Conservation (phyloP, 768 basidiomycete species). For the Rhodocollybia butyracea region DNA sequence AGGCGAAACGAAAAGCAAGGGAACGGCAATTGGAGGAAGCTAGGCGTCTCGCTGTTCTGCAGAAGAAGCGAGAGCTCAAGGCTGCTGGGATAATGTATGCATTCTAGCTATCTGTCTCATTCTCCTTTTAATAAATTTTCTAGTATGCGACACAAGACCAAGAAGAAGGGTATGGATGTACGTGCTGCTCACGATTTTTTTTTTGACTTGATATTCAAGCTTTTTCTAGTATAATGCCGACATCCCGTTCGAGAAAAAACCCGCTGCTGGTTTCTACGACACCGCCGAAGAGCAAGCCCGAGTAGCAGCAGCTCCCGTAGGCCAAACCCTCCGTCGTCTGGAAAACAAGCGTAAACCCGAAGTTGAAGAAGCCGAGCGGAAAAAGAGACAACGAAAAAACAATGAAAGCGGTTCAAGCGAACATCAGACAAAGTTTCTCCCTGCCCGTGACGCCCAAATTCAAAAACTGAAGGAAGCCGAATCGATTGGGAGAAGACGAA, state of each 20-base stretch:
- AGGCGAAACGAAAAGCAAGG: constrained; percentile 97
- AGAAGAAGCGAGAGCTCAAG: constrained; percentile 97
- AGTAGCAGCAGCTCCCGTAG: constrained; percentile 82
- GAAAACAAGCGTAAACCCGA: constrained; percentile 96
- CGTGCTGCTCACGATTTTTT: constrained; percentile 24
- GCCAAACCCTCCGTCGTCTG: constrained; percentile 84
- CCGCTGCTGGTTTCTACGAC: constrained; percentile 96
- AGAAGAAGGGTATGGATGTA: constrained; percentile 98
- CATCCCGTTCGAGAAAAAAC: constrained; percentile 97
- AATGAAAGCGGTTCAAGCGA: constrained; percentile 64
- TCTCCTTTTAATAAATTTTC: constrained; percentile 5
- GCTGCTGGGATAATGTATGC: constrained; percentile 95
- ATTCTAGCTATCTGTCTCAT: neutral
- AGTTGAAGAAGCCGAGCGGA: constrained; percentile 89
- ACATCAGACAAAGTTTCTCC: constrained; percentile 90
- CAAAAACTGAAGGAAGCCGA: constrained; percentile 98
- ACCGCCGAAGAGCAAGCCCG: constrained; percentile 91
- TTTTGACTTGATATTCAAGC: constrained; percentile 1
- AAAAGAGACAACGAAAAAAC: constrained; percentile 79
- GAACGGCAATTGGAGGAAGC: constrained; percentile 98
- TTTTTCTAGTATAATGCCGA: constrained; percentile 86
- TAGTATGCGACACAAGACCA: constrained; percentile 90
- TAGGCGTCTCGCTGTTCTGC: constrained; percentile 86
- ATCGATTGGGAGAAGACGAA: constrained; percentile 84
- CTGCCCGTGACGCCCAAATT: constrained; percentile 97